These are phyloP conservation scores for Exserohilum rostratum DNA, from an alignment of 2,329 filamentous ascomycete genomes.

Conservation along the genomic window DNA sequence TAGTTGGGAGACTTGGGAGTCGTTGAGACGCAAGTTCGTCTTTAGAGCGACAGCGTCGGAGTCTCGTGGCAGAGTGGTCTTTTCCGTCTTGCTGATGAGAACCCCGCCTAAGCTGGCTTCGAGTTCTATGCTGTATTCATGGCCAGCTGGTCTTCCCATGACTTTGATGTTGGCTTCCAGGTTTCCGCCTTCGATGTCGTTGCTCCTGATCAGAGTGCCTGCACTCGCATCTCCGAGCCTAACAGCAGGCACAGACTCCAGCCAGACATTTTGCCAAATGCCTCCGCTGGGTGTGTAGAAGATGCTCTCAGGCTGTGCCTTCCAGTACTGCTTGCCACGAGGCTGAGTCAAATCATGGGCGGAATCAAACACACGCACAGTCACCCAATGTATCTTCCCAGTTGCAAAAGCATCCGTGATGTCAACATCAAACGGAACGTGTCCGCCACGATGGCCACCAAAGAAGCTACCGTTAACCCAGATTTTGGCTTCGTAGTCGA, in stretches of 20 bases:
- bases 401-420: slow-evolving; percentile 56
- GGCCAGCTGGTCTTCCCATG: slow-evolving; percentile 56
- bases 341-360: slow-evolving; percentile 69
- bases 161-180: slow-evolving; percentile 60
- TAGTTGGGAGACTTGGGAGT: slow-evolving; percentile 50
- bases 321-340: slow-evolving; percentile 72
- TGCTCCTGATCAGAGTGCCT: slow-evolving; percentile 64
- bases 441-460: slow-evolving; percentile 63
- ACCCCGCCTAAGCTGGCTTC: slow-evolving; percentile 60
- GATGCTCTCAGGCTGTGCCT: slow-evolving; percentile 64
- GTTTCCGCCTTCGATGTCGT: slow-evolving; percentile 59
- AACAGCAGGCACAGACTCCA: slow-evolving; percentile 61
- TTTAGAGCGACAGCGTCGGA: slow-evolving; percentile 57
- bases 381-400: slow-evolving; percentile 48
- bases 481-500: slow-evolving; percentile 65
- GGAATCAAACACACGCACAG: slow-evolving; percentile 67
- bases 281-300: slow-evolving; percentile 65
- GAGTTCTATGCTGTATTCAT: slow-evolving; percentile 59
- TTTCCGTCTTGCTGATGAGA: slow-evolving; percentile 53
- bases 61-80: slow-evolving; percentile 56
- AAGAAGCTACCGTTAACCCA: slow-evolving; percentile 62
- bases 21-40: slow-evolving; percentile 56
- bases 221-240: slow-evolving; percentile 62
- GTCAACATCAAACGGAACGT: slow-evolving; percentile 64
- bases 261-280: slow-evolving; percentile 65